These are phyloP conservation scores for Chaetomium sp. DNA, from an alignment of 2,329 filamentous ascomycete species.

Conservation along the genomic window DNA sequence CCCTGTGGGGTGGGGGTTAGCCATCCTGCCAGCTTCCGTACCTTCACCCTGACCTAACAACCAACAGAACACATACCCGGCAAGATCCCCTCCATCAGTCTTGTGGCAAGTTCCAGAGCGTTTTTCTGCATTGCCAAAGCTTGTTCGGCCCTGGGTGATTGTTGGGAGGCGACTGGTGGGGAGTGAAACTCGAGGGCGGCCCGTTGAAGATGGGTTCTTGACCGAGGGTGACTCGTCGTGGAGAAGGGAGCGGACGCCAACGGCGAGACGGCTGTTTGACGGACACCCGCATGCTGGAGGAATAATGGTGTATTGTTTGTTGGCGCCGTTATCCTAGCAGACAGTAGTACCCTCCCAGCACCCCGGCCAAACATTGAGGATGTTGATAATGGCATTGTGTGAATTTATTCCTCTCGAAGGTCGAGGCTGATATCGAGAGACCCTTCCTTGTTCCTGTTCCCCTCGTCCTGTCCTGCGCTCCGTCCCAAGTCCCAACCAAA, in stretches of 20 bases:
- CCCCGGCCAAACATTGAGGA: conserved; percentile 13
- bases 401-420: background rate
- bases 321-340: background rate
- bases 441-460: background rate
- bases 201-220: background rate
- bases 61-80: conserved; percentile 12
- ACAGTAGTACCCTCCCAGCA: conserved; percentile 8
- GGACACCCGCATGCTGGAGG: background rate
- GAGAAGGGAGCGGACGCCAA: conserved; percentile 1
- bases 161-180: background rate
- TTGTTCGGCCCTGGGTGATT: background rate
- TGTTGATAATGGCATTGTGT: conserved; percentile 12
- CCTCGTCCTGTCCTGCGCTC: background rate
- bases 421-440: background rate
- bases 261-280: background rate
- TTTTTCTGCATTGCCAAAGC: background rate
- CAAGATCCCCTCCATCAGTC: conserved; percentile 10
- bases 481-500: too few species aligned
- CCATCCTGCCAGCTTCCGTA: background rate
- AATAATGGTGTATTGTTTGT: conserved; percentile 6
- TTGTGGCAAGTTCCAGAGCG: background rate
- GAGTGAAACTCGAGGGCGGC: background rate
- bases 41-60: too few species aligned
- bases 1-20: conserved; percentile 27
- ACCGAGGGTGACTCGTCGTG: conserved; percentile 5